phyloP scores from a whole-genome alignment of 2,329 filamentous ascomycete species.

The Drechslerella dactyloides region DNA sequence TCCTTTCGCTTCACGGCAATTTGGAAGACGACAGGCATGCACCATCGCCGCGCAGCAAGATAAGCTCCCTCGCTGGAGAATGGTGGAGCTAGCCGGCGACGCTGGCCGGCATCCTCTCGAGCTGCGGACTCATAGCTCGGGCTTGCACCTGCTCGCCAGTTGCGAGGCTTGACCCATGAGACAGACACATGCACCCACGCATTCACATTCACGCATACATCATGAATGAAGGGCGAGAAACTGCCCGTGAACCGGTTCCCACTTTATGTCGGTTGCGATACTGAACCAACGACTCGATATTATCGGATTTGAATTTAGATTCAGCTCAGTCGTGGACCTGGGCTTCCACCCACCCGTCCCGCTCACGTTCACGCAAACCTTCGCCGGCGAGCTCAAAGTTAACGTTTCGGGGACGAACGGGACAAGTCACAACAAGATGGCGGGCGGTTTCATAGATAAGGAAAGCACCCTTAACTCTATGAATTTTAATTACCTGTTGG shows the following conservation, averaged over 20 bases:
- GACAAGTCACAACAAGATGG: no score
- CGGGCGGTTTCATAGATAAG: conserved; percentile 38
- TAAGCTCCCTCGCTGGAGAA: conserved; percentile 17
- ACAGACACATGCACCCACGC: neutral
- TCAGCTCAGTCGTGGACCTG: no score
- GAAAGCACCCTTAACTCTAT: neutral
- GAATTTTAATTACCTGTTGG: neutral
- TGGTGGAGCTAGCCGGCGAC: neutral
- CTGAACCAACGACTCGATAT: no score
- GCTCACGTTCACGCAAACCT: no score
- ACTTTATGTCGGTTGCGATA: neutral
- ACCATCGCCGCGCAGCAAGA: conserved; percentile 5
- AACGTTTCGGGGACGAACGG: conserved; percentile 16
- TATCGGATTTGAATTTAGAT: no score
- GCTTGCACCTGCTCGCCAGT: no score
- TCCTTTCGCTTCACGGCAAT: conserved; percentile 17
- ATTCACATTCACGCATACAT: no score
- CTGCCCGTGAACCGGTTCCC: neutral
- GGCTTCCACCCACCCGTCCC: no score
- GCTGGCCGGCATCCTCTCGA: neutral
- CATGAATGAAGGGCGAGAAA: conserved; percentile 1
- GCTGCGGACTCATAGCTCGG: no score
- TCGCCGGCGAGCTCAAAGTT: conserved; percentile 3
- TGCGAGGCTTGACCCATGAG: neutral
- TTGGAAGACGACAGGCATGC: conserved; percentile 24